A percentile compares a stretch with the other conserved stretches of the same genome.
These are phyloP conservation scores for Reticulascus tulasneorum DNA, from an alignment of 2,329 filamentous ascomycete species.

Conservation along the genomic window DNA sequence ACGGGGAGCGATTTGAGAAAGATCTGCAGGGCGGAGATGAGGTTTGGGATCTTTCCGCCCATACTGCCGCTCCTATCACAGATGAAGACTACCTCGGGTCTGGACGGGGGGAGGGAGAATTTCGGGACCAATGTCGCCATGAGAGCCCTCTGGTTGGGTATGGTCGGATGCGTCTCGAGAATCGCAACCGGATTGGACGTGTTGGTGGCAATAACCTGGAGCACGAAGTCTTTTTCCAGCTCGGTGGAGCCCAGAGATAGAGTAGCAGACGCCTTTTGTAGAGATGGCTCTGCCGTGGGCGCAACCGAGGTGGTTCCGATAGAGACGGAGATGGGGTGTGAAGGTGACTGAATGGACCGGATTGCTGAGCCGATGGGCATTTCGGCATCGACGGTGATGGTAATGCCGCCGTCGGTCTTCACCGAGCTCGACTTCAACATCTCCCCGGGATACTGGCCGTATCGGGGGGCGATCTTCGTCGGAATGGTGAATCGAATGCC, in stretches of 20 bases:
- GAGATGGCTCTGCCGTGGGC: slow-evolving; percentile 41
- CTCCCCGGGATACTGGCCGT: slow-evolving; percentile 45
- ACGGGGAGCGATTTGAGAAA: slow-evolving; percentile 64
- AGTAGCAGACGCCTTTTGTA: slow-evolving; percentile 59
- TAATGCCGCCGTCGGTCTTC: slow-evolving; percentile 10
- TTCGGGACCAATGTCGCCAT: slow-evolving; percentile 70
- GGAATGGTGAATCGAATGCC: slow-evolving; percentile 68
- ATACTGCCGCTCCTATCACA: slow-evolving; percentile 70
- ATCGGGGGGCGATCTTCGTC: slow-evolving; percentile 62
- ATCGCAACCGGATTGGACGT: slow-evolving; percentile 59
- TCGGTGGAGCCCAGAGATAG: slow-evolving; percentile 48
- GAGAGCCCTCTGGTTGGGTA: slow-evolving; percentile 59
- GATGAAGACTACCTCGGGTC: slow-evolving; percentile 65
- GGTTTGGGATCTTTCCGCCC: slow-evolving; percentile 47
- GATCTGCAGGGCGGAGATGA: slow-evolving; percentile 53
- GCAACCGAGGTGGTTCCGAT: slow-evolving; percentile 54
- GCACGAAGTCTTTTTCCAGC: slow-evolving; percentile 62
- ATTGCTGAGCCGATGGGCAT: slow-evolving; percentile 54
- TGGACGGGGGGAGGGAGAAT: slow-evolving; percentile 54
- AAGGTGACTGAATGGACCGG: slow-evolving; percentile 60
- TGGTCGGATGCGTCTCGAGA: slow-evolving; percentile 60
- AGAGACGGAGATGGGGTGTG: slow-evolving; percentile 62
- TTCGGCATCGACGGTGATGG: slow-evolving; percentile 30
- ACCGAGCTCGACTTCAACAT: slow-evolving; percentile 17
- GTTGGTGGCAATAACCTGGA: slow-evolving; percentile 60